Evolutionary conservation across 1,284 basidiomycete species (phyloP).

Genomic region (Trichosporon faecale): DNA sequence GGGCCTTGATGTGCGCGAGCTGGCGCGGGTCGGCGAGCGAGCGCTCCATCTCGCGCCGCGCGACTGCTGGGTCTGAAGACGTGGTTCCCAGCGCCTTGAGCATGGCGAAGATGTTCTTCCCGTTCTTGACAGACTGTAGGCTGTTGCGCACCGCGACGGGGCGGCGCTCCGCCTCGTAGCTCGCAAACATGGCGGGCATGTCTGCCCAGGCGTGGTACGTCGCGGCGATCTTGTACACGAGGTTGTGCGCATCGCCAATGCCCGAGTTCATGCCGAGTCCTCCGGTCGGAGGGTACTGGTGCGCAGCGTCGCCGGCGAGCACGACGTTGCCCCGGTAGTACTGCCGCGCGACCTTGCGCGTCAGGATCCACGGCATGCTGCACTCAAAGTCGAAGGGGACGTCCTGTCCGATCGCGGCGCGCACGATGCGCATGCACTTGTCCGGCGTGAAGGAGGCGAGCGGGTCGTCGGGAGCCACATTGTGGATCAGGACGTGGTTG

Average conservation of each 20-base stretch:
- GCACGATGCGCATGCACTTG: constrained; percentile 30
- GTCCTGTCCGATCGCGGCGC: constrained; percentile 28
- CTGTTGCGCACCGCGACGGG: constrained; percentile 32
- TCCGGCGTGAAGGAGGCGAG: constrained; percentile 27
- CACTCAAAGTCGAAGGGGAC: constrained; percentile 28
- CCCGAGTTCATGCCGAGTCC: constrained; percentile 34
- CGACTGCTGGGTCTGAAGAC: constrained; percentile 20
- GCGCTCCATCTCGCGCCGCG: constrained; percentile 25
- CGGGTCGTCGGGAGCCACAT: constrained; percentile 26
- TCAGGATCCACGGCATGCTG: constrained; percentile 30
- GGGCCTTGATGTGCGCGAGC: constrained; percentile 19
- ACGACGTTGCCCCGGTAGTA: constrained; percentile 27
- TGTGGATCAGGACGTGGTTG: constrained; percentile 34
- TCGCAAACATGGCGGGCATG: constrained; percentile 16
- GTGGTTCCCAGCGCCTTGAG: constrained; percentile 30
- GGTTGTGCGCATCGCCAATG: constrained; percentile 33
- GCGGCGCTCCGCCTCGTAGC: constrained; percentile 31
- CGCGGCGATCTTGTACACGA: constrained; percentile 27
- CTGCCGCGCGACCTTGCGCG: constrained; percentile 31
- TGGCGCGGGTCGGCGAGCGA: constrained; percentile 27
- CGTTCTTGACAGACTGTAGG: constrained; percentile 28
- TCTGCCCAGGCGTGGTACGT: constrained; percentile 24
- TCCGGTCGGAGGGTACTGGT: constrained; percentile 34
- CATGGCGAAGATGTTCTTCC: constrained; percentile 31
- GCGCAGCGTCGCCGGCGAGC: constrained; percentile 27